Evolutionary conservation across 176 grass and related monocot species (phyloP), one percentile per base, ranked within the genome.

Genomic region (Juncus inflexus): DNA sequence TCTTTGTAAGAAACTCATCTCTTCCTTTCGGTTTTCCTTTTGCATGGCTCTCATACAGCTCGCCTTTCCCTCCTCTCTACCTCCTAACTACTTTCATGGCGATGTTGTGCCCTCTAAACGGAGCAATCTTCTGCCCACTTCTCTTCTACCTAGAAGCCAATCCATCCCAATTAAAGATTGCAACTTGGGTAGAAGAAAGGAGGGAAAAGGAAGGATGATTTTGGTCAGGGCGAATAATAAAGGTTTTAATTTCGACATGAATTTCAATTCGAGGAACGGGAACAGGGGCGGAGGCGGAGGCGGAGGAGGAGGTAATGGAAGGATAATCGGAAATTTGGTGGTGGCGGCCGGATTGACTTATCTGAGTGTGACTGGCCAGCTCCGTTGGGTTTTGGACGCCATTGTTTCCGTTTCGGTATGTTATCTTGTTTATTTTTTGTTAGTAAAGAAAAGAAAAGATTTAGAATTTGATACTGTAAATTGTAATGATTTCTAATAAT

Each of bases 401-500:
- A 88, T 96, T 76, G 62, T 96, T 73, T 96, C 91, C 49, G 83
- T 96, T 62, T 96, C 87, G 87, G 91, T 96, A 90, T 45, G 78
- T 7, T 50, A 65, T 69, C 74, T 64, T 66, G 5, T 45, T 9
- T 73, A 15, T 13, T 14, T 3, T 2, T 55, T 55, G 3, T 58
- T 36, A 28, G n/a, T 79, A 60, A 2, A n/a, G n/a, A n/a, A 15
- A 16, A 62, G 42, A 19, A 62, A 49, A 50, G 43, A 15, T 78
- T 67, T 49, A 40, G 64, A 66, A 12, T 43, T 65, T 6, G 0
- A 69, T 82, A 16, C 28, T 50, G 49, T 58, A 41, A 45, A 53
- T 13, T 3, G 63, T 70, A 57, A 61, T 28, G 38, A 7, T n/a
- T 39, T 37, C 7, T 15, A 16, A 61, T 16, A 58, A 41, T 65